Percentiles rank a stretch among this genome's conserved stretches.
Conservation (phyloP, 306 rosid species). For the Quercus ilex region DNA sequence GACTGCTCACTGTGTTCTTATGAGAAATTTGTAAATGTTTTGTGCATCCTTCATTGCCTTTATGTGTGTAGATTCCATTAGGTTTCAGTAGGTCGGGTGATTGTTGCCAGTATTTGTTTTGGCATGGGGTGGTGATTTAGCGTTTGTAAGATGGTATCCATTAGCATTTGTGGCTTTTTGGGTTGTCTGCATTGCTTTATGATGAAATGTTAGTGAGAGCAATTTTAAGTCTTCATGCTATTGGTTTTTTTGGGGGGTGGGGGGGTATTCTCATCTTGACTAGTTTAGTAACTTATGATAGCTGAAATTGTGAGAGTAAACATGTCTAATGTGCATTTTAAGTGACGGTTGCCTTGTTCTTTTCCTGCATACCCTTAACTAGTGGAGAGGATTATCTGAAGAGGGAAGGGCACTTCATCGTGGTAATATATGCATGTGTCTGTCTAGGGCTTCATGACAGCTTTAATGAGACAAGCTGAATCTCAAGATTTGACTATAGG, state of each 20-base stretch:
- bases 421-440: too few relatives aligned
- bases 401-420: too few relatives aligned
- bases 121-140: background rate
- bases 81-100: background rate
- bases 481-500: too few relatives aligned
- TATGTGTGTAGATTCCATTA: background rate
- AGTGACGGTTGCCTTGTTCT: too few relatives aligned
- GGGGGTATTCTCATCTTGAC: too few relatives aligned
- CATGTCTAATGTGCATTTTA: too few relatives aligned
- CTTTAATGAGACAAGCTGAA: too few relatives aligned
- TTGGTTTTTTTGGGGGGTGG: background rate
- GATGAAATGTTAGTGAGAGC: background rate
- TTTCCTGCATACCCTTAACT: too few relatives aligned
- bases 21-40: slow-evolving; percentile 17
- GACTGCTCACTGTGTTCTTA: slow-evolving; percentile 4
- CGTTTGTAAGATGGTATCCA: background rate
- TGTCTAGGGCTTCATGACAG: too few relatives aligned
- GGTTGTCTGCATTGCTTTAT: background rate
- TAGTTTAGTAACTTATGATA: too few relatives aligned
- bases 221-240: background rate
- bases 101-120: background rate
- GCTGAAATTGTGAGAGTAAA: too few relatives aligned
- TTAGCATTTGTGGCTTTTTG: background rate
- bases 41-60: background rate
- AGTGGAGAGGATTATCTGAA: too few relatives aligned